Evolutionary conservation across 352 stramenopile species (phyloP).

Genomic region (Phytophthora cryptogea): DNA sequence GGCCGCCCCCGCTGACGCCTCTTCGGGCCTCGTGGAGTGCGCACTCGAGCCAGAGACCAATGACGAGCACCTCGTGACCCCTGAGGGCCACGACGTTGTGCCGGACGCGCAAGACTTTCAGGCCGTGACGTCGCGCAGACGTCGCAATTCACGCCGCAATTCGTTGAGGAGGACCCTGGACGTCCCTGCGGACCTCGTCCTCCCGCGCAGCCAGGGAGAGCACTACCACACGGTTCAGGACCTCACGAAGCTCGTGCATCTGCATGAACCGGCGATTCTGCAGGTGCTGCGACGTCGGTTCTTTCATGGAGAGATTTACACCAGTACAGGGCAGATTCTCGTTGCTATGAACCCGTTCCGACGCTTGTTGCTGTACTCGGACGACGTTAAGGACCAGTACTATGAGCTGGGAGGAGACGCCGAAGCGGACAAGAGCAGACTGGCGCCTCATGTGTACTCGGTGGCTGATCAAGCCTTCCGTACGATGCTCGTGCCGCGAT

Average conservation of each 20-base stretch:
- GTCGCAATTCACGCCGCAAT: conserved; percentile 53
- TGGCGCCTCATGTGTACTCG: conserved; percentile 88
- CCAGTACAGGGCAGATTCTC: conserved; percentile 84
- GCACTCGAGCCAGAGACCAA: conserved; percentile 50
- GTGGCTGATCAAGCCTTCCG: conserved; percentile 86
- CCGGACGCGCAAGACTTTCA: conserved; percentile 46
- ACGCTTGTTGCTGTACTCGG: conserved; percentile 70
- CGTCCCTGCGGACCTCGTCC: conserved; percentile 50
- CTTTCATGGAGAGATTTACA: conserved; percentile 89
- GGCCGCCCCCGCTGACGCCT: conserved; percentile 40
- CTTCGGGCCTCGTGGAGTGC: conserved; percentile 55
- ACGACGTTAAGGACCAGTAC: conserved; percentile 72
- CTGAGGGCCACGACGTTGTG: conserved; percentile 28
- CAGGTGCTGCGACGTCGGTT: conserved; percentile 84
- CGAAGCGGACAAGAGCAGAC: conserved; percentile 49
- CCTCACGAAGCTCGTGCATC: conserved; percentile 90
- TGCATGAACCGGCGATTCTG: conserved; percentile 92
- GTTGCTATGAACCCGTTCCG: conserved; percentile 88
- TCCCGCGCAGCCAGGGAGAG: conserved; percentile 62
- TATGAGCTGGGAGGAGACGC: conserved; percentile 60
- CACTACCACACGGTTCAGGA: conserved; percentile 81
- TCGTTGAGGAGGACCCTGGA: conserved; percentile 43
- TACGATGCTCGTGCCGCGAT: conserved; percentile 70
- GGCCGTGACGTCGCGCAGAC: conserved; percentile 37
- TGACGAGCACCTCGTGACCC: conserved; percentile 39